These are phyloP conservation scores for Hypericum perforatum DNA, from an alignment of 345 rosid genomes.

Conservation along the genomic window DNA sequence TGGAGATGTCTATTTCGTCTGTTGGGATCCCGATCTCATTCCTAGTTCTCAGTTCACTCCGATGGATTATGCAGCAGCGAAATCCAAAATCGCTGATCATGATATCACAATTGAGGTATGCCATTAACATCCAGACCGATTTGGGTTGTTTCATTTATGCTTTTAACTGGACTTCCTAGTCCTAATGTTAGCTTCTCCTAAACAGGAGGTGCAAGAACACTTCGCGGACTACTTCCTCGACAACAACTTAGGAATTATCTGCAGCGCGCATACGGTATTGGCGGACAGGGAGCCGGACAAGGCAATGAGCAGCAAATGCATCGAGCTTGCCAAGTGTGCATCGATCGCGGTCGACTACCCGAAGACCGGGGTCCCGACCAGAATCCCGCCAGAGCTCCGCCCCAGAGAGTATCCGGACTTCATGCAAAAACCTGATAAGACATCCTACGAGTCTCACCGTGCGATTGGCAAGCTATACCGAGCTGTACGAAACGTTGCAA, in stretches of 20 bases:
- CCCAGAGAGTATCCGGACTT: conserved; percentile 45
- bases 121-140: not conserved
- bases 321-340: conserved; percentile 31
- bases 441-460: conserved; percentile 29
- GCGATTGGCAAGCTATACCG: conserved; percentile 48
- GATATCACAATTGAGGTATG: conserved; percentile 27
- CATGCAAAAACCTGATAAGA: conserved; percentile 45
- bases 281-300: conserved; percentile 31
- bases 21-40: conserved; percentile 31
- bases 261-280: conserved; percentile 31
- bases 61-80: conserved; percentile 28
- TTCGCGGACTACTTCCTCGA: conserved; percentile 41
- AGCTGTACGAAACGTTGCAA: conserved; percentile 30
- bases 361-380: conserved; percentile 49
- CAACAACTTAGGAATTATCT: conserved; percentile 41
- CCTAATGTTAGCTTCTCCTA: not conserved
- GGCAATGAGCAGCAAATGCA: conserved; percentile 32
- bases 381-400: conserved; percentile 26
- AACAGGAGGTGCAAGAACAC: conserved; percentile 41
- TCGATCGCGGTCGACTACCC: conserved; percentile 53
- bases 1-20: conserved; percentile 33
- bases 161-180: not conserved
- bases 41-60: conserved; percentile 14
- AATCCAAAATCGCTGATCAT: conserved; percentile 6
- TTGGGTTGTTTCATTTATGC: not conserved